Conservation (phyloP, 164 flowering plant genomes). For the Brasenia schreberi region DNA sequence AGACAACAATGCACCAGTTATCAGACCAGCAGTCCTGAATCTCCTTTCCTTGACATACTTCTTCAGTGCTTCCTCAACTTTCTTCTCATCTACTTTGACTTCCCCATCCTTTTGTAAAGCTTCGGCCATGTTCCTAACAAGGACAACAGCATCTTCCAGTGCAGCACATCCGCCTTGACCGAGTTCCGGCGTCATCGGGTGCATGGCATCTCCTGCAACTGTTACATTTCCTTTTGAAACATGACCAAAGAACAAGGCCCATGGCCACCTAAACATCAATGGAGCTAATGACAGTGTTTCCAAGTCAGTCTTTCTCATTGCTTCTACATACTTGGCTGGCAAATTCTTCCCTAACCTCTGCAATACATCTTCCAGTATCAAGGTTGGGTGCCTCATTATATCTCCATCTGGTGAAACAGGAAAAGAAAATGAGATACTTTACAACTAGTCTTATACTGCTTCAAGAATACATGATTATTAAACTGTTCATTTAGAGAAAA, state of each 20-base stretch:
- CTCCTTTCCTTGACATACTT: slow-evolving; percentile 10
- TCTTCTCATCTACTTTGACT: neutral
- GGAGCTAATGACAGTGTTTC: slow-evolving; percentile 16
- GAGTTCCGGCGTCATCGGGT: slow-evolving; percentile 40
- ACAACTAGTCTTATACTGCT: neutral
- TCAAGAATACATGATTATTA: no score
- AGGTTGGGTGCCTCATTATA: slow-evolving; percentile 3
- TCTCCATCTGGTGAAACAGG: slow-evolving; percentile 5
- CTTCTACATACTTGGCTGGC: slow-evolving; percentile 12
- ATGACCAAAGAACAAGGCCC: slow-evolving; percentile 20
- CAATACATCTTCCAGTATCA: slow-evolving; percentile 11
- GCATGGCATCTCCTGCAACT: slow-evolving; percentile 45
- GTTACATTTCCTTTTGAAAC: slow-evolving; percentile 14
- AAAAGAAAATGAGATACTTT: neutral
- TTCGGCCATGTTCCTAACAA: slow-evolving; percentile 22
- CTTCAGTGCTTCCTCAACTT: slow-evolving; percentile 3
- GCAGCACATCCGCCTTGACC: slow-evolving; percentile 35
- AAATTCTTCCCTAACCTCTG: slow-evolving; percentile 8
- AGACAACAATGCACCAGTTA: slow-evolving; percentile 3
- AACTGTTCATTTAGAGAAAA: no score
- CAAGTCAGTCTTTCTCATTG: slow-evolving; percentile 12
- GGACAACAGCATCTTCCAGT: slow-evolving; percentile 32
- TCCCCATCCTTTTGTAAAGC: slow-evolving; percentile 4
- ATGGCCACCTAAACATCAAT: slow-evolving; percentile 25
- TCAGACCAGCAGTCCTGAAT: slow-evolving; percentile 8